These are phyloP conservation scores for Gentiana macrophylla DNA, from an alignment of 257 asterid genomes.

Conservation along the genomic window DNA sequence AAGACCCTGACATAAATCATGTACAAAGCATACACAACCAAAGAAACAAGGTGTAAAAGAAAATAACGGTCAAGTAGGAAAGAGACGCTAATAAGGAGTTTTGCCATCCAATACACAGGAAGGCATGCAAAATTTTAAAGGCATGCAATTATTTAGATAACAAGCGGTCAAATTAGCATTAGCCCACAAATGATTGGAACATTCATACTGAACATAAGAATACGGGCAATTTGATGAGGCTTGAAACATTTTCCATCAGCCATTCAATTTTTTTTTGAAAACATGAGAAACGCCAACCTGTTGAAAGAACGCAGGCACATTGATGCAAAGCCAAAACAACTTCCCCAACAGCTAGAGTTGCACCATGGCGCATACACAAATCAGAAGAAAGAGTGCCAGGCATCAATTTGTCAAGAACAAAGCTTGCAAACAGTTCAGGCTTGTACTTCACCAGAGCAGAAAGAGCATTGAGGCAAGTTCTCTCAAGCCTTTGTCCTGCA, in stretches of 20 bases:
- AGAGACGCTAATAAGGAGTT: too few relatives aligned
- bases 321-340: conserved; percentile 68
- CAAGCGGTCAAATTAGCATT: too few relatives aligned
- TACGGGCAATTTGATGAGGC: background rate
- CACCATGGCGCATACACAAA: conserved; percentile 95
- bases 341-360: conserved; percentile 86
- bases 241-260: background rate
- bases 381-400: conserved; percentile 90
- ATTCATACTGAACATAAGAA: too few relatives aligned
- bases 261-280: conserved; percentile 5
- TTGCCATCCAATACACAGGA: too few relatives aligned
- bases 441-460: conserved; percentile 74
- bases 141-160: too few relatives aligned
- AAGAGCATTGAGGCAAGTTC: conserved; percentile 87
- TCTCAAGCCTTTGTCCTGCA: conserved; percentile 90
- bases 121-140: too few relatives aligned
- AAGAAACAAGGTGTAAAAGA: too few relatives aligned
- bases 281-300: conserved; percentile 39
- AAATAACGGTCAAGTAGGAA: too few relatives aligned
- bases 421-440: conserved; percentile 64
- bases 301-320: conserved; percentile 43
- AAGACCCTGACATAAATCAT: too few relatives aligned
- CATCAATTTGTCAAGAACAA: conserved; percentile 53
- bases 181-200: too few relatives aligned
- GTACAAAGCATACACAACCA: too few relatives aligned